These are phyloP conservation scores for Craspedostauros australis DNA, from an alignment of 108 stramenopile species.

Conservation along the genomic window DNA sequence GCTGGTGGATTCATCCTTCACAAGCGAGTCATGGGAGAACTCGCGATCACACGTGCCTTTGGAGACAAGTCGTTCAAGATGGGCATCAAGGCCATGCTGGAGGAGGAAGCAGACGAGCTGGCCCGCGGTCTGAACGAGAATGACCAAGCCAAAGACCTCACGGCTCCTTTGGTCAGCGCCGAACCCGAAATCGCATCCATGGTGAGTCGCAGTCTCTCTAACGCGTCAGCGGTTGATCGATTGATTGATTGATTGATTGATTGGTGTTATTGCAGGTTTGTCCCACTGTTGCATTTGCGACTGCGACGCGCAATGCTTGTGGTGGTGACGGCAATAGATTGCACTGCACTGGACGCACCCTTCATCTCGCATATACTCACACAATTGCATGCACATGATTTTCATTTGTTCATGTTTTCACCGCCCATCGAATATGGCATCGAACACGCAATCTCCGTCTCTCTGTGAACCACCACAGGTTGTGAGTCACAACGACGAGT, in stretches of 20 bases:
- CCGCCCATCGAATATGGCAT: no score
- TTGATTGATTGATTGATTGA: neutral
- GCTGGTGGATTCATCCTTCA: conserved; percentile 96
- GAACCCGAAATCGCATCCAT: conserved; percentile 91
- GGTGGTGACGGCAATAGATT: no score
- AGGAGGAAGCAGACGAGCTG: conserved; percentile 79
- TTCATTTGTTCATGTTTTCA: no score
- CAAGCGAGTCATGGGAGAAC: conserved; percentile 96
- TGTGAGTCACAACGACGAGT: conserved; percentile 88
- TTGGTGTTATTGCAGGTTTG: neutral
- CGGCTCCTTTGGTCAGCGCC: conserved; percentile 85
- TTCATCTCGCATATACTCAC: no score
- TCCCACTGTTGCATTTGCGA: conserved; percentile 5
- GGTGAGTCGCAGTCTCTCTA: no score
- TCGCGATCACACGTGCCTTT: conserved; percentile 96
- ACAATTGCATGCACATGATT: no score
- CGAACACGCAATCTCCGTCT: no score
- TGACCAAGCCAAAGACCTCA: conserved; percentile 73
- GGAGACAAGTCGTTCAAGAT: conserved; percentile 98
- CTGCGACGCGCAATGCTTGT: no score
- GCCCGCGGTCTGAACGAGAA: conserved; percentile 58
- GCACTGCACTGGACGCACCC: no score
- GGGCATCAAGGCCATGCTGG: conserved; percentile 91
- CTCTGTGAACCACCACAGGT: conserved; percentile 59
- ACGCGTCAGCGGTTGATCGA: no score